Evolutionary conservation across 2,329 filamentous ascomycete species (phyloP), one percentile per base, ranked within the genome.

Genomic region (Cytospora paraplurivora): DNA sequence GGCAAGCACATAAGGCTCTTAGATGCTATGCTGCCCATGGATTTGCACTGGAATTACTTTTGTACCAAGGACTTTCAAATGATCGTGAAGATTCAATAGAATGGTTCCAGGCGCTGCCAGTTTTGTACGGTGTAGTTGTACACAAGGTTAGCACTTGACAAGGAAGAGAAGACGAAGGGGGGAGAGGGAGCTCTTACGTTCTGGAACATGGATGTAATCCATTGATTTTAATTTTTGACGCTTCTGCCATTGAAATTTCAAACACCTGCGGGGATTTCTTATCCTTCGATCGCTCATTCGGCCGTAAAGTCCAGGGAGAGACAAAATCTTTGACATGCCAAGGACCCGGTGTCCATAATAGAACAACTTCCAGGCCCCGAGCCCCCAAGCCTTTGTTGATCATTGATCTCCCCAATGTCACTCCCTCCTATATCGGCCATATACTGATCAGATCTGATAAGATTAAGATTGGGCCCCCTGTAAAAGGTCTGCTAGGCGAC

Each of bases 361-460:
- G 49, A 59, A 51, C 41, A 53, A 41, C 49, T 21, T 17, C 37
- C 57, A 49, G 34, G 50, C 49, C 33, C 57, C 35, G 38, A 59
- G 57, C 57, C 41, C 57, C 49, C 57, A 53, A 59, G 50, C 57
- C 57, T 35, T 35, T 59, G 49, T 59, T 59, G 44, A 35, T 59
- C 50, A 53, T 12, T 59, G 57, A 53, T 53, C 57, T 59, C 37
- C 57, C 21, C 35, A 27, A 53, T 34, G 50, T 7, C 17, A 59
- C 57, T 59, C 57, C 57, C 53, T n/a, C 41, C n/a, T n/a, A 44
- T 19, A 44, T n/a, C 19, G 57, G 47, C 56, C 47, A 38, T 19
- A 34, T 12, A 52, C 56, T 59, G 56, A 59, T 59, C 53, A 53
- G 32, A 59, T 59, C 57, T 59, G 57, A 59, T 59, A 59, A 59